A percentile compares a stretch with the other conserved stretches of the same genome.
Conservation (phyloP, 495 filamentous ascomycete species). For the Trichodelitschia bisporula region DNA sequence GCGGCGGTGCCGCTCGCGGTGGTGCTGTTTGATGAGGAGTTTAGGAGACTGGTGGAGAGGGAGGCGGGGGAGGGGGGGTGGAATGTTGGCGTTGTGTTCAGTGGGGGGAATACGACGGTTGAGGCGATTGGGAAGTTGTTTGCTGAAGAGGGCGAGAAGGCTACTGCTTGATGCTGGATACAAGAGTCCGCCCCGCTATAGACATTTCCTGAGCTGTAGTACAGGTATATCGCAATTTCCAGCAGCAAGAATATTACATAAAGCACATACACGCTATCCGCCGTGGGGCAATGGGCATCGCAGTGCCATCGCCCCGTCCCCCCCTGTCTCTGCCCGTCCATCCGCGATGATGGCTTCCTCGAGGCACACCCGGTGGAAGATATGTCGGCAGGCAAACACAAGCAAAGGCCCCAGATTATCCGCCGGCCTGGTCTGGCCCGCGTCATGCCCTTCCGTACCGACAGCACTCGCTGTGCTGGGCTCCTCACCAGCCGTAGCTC, state of each 20-base stretch:
- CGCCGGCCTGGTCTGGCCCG: background rate
- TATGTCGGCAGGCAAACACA: conserved; percentile 19
- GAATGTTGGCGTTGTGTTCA: conserved; percentile 73
- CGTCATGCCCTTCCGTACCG: conserved; percentile 1
- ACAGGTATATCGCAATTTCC: too few species aligned
- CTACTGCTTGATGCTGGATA: too few species aligned
- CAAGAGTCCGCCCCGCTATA: too few species aligned
- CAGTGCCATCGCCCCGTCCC: too few species aligned
- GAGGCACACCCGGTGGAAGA: conserved; percentile 15
- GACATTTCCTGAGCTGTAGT: too few species aligned
- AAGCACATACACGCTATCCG: too few species aligned
- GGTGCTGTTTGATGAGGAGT: conserved; percentile 65
- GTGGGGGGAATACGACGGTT: conserved; percentile 74
- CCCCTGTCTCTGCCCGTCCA: too few species aligned
- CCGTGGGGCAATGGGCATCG: too few species aligned
- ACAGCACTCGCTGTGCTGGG: too few species aligned
- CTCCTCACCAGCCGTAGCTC: conserved; percentile 5
- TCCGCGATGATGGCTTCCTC: conserved; percentile 4
- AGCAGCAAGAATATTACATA: too few species aligned
- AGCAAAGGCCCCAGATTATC: conserved; percentile 9
- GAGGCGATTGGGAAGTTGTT: conserved; percentile 51
- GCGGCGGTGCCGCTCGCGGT: conserved; percentile 67
- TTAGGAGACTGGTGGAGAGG: conserved; percentile 38
- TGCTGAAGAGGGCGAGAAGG: conserved; percentile 9
- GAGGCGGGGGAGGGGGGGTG: conserved; percentile 52